Conservation (phyloP, 2,329 filamentous ascomycete species). For the Talaromyces islandicus region DNA sequence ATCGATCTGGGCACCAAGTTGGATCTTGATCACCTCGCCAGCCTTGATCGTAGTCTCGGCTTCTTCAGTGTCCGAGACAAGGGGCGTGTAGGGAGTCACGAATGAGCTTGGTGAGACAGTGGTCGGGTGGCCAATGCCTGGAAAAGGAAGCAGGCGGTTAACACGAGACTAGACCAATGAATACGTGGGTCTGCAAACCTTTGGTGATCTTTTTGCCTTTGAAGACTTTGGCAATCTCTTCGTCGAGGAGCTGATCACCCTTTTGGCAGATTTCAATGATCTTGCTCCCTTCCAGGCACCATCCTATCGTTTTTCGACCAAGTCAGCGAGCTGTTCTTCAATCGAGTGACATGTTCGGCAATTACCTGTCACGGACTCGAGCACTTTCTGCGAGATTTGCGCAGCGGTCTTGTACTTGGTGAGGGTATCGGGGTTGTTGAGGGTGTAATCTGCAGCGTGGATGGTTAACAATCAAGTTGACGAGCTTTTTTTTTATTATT, state of each 20-base stretch:
- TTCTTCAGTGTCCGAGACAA: slow-evolving; percentile 80
- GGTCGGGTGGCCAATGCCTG: slow-evolving; percentile 86
- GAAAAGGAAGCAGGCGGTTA: slow-evolving; percentile 13
- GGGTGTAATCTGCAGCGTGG: slow-evolving; percentile 63
- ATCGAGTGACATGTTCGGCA: neutral
- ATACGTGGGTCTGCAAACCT: slow-evolving; percentile 49
- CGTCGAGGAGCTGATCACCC: slow-evolving; percentile 90
- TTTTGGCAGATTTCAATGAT: slow-evolving; percentile 91
- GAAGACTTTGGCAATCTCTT: slow-evolving; percentile 93
- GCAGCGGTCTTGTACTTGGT: slow-evolving; percentile 99
- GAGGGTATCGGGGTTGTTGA: slow-evolving; percentile 88
- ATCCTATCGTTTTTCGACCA: slow-evolving; percentile 37
- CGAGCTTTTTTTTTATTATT: neutral
- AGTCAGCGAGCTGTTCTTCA: neutral
- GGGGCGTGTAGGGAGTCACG: slow-evolving; percentile 93
- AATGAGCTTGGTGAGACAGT: slow-evolving; percentile 91
- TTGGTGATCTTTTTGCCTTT: slow-evolving; percentile 96
- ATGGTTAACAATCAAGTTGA: slow-evolving; percentile 5
- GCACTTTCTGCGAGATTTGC: slow-evolving; percentile 90
- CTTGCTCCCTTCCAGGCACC: slow-evolving; percentile 78
- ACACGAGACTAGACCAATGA: slow-evolving; percentile 3
- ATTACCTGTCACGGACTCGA: slow-evolving; percentile 69
- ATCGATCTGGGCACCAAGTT: slow-evolving; percentile 97
- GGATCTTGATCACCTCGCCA: slow-evolving; percentile 90
- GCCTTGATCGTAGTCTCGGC: slow-evolving; percentile 72